Evolutionary conservation across 1,284 basidiomycete species (phyloP).

Genomic region (Microstroma glucosiphilum): DNA sequence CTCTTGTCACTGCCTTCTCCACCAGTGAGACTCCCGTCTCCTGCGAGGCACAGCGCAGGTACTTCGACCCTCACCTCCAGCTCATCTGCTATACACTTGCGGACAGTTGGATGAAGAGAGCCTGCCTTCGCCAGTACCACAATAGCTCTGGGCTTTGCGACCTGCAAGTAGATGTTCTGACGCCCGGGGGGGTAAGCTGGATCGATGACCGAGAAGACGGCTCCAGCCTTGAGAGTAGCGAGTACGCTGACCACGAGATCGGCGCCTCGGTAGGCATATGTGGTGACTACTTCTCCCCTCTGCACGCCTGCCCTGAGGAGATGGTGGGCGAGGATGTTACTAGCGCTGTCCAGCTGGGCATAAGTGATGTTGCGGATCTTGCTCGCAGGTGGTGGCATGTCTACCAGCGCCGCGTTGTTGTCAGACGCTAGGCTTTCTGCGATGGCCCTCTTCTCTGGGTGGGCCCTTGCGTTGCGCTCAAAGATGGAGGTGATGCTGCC

Average conservation of each 20-base stretch:
- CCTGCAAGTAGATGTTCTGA: constrained; percentile 91
- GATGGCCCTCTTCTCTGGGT: constrained; percentile 44
- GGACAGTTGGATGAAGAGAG: constrained; percentile 70
- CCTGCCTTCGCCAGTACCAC: constrained; percentile 90
- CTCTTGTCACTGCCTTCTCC: constrained; percentile 53
- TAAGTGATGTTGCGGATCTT: constrained; percentile 67
- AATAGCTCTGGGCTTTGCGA: constrained; percentile 86
- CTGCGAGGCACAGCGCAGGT: constrained; percentile 76
- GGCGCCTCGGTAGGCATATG: constrained; percentile 94
- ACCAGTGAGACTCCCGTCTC: constrained; percentile 58
- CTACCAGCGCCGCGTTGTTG: constrained; percentile 79
- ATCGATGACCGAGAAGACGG: constrained; percentile 96
- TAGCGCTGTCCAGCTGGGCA: constrained; percentile 70
- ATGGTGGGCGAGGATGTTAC: constrained; percentile 86
- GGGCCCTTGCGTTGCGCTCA: constrained; percentile 39
- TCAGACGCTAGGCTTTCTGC: constrained; percentile 57
- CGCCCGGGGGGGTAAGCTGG: constrained; percentile 92
- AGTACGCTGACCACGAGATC: constrained; percentile 96
- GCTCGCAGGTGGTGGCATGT: constrained; percentile 56
- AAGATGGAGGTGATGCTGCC: constrained; percentile 79
- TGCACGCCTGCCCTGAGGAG: constrained; percentile 77
- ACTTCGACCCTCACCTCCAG: constrained; percentile 83
- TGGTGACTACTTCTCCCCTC: constrained; percentile 94
- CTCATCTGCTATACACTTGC: constrained; percentile 74
- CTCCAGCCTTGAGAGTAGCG: constrained; percentile 92